These are phyloP conservation scores for Pichia sp. DNA, from an alignment of 1,139 yeast genomes.

Conservation along the genomic window DNA sequence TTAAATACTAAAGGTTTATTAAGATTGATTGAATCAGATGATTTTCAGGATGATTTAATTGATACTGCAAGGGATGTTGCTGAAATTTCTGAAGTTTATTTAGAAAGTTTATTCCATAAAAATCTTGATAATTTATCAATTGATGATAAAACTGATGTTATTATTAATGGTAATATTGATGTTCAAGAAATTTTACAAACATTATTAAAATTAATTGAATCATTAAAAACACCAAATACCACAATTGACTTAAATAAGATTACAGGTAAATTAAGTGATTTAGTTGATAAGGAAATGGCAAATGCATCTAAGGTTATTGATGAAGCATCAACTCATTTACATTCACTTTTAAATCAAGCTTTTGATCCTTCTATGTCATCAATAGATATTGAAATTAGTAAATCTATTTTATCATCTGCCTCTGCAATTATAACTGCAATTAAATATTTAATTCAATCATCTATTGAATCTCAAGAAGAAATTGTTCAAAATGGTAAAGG, in stretches of 20 bases:
- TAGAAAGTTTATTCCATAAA: constrained; percentile 52
- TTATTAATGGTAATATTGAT: constrained; percentile 67
- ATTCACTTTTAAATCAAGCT: constrained; percentile 42
- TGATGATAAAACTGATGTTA: constrained; percentile 67
- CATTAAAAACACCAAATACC: constrained; percentile 43
- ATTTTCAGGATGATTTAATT: constrained; percentile 47
- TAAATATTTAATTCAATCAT: constrained; percentile 63
- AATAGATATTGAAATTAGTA: constrained; percentile 66
- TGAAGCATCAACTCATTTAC: constrained; percentile 58
- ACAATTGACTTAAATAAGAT: constrained; percentile 27
- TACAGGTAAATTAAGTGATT: constrained; percentile 45
- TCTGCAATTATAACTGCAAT: constrained; percentile 79
- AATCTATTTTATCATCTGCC: constrained; percentile 73
- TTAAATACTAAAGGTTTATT: constrained; percentile 66
- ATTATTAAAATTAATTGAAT: constrained; percentile 51
- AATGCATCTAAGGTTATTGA: constrained; percentile 67
- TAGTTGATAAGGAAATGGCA: constrained; percentile 69
- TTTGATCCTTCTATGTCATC: constrained; percentile 51
- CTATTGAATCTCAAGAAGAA: constrained; percentile 78
- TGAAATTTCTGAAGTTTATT: constrained; percentile 55
- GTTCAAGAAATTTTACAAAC: constrained; percentile 67
- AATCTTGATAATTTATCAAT: constrained; percentile 42
- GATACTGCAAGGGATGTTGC: constrained; percentile 53
- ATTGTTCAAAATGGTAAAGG: constrained; percentile 73
- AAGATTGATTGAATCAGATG: constrained; percentile 41